Conservation (phyloP, 2,329 filamentous ascomycete species). For the Epicoccum sorghinum region DNA sequence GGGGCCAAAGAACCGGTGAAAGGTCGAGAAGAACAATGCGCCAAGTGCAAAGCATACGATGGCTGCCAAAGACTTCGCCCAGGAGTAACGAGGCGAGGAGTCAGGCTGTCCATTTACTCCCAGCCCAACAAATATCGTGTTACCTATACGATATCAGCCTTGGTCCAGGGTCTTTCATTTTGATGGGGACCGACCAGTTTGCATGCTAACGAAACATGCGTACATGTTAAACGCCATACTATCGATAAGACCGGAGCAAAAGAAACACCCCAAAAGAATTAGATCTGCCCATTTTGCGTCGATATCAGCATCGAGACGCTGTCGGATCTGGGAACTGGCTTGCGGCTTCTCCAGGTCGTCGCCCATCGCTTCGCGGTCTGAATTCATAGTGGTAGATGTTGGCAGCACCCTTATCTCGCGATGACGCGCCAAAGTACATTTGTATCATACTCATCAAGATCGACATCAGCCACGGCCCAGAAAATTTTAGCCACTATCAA, state of each 20-base stretch:
- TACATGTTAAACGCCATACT: constrained; percentile 56
- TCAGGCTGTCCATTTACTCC: constrained; percentile 61
- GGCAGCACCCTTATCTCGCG: background rate
- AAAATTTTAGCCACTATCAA: constrained; percentile 15
- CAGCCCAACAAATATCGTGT: constrained; percentile 68
- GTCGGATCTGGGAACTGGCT: constrained; percentile 10
- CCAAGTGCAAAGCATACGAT: constrained; percentile 60
- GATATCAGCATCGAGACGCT: constrained; percentile 17
- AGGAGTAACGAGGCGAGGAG: constrained; percentile 48
- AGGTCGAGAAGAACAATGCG: constrained; percentile 55
- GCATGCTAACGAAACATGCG: constrained; percentile 59
- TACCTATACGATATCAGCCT: constrained; percentile 50
- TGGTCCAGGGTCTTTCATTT: background rate
- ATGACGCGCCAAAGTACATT: background rate
- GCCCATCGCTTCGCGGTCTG: constrained; percentile 3
- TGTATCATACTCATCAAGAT: constrained; percentile 5
- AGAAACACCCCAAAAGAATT: constrained; percentile 52
- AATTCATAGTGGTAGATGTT: background rate
- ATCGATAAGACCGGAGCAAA: constrained; percentile 56
- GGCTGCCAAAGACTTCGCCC: constrained; percentile 30
- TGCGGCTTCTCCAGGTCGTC: constrained; percentile 4
- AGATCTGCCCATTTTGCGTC: constrained; percentile 24
- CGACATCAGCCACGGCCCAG: constrained; percentile 11
- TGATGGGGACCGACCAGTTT: constrained; percentile 50
- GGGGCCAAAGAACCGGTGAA: constrained; percentile 61